Percentiles rank a stretch among this genome's conserved stretches.
phyloP scores from a whole-genome alignment of 768 basidiomycete species.

The Hericium erinaceus region DNA sequence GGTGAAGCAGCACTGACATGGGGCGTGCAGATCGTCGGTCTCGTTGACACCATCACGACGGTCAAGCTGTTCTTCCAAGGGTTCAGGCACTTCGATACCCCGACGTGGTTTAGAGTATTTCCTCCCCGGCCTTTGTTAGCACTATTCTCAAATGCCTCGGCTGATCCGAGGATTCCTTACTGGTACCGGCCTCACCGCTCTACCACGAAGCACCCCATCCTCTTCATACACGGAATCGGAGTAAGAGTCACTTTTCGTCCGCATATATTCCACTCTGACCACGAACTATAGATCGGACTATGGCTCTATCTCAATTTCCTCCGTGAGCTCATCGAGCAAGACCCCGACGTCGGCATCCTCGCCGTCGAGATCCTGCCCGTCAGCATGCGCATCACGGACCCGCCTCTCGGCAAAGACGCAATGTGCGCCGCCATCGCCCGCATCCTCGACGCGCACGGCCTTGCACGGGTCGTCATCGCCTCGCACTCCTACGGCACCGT shows the following conservation, averaged over 20 bases:
- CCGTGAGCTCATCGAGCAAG: constrained; percentile 29
- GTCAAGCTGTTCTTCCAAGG: constrained; percentile 32
- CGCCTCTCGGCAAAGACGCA: constrained; percentile 33
- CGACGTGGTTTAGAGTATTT: constrained; percentile 32
- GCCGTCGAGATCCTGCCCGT: constrained; percentile 53
- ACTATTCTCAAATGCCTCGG: constrained; percentile 33
- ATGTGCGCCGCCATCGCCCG: constrained; percentile 34
- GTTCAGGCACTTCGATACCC: constrained; percentile 43
- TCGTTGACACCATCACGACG: constrained; percentile 39
- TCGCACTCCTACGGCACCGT: constrained; percentile 60
- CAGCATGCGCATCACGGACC: constrained; percentile 47
- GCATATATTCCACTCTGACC: too few relatives aligned
- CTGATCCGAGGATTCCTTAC: constrained; percentile 28
- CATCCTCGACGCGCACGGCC: constrained; percentile 35
- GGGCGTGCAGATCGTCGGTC: constrained; percentile 36
- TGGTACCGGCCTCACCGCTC: constrained; percentile 45
- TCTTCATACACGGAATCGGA: constrained; percentile 68
- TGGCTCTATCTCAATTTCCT: constrained; percentile 48
- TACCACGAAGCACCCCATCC: constrained; percentile 36
- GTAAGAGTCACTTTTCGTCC: constrained; percentile 23
- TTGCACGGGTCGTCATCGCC: constrained; percentile 34
- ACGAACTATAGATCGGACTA: constrained; percentile 42
- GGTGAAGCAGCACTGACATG: not conserved
- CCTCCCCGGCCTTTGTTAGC: constrained; percentile 40
- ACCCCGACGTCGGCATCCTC: constrained; percentile 48